A percentile compares a stretch with the other conserved stretches of the same genome.
Evolutionary conservation across 73 alveolate genomes (phyloP).

Genomic region (Diophrys sp.): DNA sequence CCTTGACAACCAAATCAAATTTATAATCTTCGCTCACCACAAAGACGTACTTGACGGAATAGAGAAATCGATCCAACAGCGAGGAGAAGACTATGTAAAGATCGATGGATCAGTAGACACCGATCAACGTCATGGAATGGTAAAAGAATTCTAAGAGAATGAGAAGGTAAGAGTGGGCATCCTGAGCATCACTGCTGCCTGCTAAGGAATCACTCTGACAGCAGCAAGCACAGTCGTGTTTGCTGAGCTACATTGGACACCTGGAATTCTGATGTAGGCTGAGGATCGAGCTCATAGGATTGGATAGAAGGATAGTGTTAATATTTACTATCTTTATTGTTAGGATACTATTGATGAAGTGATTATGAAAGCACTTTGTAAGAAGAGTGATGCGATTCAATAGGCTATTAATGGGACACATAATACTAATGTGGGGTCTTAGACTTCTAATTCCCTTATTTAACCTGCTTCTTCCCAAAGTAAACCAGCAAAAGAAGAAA

Average conservation of each 20-base stretch:
- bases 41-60: conserved; percentile 61
- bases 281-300: conserved; percentile 97
- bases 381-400: conserved; percentile 38
- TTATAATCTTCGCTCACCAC: conserved; percentile 89
- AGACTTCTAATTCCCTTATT: too few relatives aligned
- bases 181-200: conserved; percentile 78
- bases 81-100: conserved; percentile 54
- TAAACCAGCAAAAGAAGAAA: too few relatives aligned
- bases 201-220: conserved; percentile 91
- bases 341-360: conserved; percentile 78
- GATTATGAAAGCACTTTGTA: conserved; percentile 65
- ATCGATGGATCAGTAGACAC: conserved; percentile 70
- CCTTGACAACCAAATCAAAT: conserved; percentile 65
- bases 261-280: conserved; percentile 92
- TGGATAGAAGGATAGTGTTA: conserved; percentile 85
- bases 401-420: neutral
- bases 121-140: conserved; percentile 67
- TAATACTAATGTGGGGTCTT: too few relatives aligned
- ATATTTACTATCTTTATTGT: conserved; percentile 85
- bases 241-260: conserved; percentile 96
- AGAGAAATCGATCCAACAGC: conserved; percentile 45
- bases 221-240: conserved; percentile 89
- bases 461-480: too few relatives aligned
- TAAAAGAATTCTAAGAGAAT: conserved; percentile 66
- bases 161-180: conserved; percentile 72